phyloP scores from a whole-genome alignment of 805 yeast species.

The Kuraishia hungarica region DNA sequence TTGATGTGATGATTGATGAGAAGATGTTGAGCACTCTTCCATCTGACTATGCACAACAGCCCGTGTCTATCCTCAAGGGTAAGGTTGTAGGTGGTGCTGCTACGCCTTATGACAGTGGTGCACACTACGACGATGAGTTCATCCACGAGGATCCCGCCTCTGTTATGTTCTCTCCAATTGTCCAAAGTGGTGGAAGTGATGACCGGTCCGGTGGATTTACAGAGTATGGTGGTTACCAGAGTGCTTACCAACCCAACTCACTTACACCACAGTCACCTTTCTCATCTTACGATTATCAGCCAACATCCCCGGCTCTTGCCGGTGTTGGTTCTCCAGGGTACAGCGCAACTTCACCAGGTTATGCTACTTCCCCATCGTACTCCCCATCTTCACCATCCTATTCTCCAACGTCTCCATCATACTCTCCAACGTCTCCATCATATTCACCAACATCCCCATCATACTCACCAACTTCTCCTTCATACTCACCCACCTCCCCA shows the following conservation, averaged over 20 bases:
- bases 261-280: slow-evolving; percentile 46
- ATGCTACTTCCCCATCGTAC: slow-evolving; percentile 55
- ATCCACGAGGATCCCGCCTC: slow-evolving; percentile 55
- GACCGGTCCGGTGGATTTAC: slow-evolving; percentile 79
- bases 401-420: slow-evolving; percentile 50
- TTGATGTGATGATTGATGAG: slow-evolving; percentile 93
- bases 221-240: slow-evolving; percentile 65
- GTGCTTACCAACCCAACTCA: slow-evolving; percentile 31
- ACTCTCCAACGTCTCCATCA: slow-evolving; percentile 69
- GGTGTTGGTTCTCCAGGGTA: slow-evolving; percentile 44
- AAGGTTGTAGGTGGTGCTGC: slow-evolving; percentile 69
- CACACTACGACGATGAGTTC: slow-evolving; percentile 56
- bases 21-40: slow-evolving; percentile 64
- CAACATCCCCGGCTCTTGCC: slow-evolving; percentile 43
- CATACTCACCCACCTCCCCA: slow-evolving; percentile 75
- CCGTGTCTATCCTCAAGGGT: slow-evolving; percentile 30
- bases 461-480: slow-evolving; percentile 65
- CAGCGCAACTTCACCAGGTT: slow-evolving; percentile 40
- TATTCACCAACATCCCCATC: slow-evolving; percentile 65
- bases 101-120: slow-evolving; percentile 76
- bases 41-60: slow-evolving; percentile 29
- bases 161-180: slow-evolving; percentile 87
- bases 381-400: slow-evolving; percentile 72
- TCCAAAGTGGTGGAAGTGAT: slow-evolving; percentile 74
- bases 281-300: slow-evolving; percentile 47